Percentiles rank a stretch among this genome's conserved stretches.
phyloP scores from a whole-genome alignment of 495 filamentous ascomycete species.

The Aspergillus asperescens region DNA sequence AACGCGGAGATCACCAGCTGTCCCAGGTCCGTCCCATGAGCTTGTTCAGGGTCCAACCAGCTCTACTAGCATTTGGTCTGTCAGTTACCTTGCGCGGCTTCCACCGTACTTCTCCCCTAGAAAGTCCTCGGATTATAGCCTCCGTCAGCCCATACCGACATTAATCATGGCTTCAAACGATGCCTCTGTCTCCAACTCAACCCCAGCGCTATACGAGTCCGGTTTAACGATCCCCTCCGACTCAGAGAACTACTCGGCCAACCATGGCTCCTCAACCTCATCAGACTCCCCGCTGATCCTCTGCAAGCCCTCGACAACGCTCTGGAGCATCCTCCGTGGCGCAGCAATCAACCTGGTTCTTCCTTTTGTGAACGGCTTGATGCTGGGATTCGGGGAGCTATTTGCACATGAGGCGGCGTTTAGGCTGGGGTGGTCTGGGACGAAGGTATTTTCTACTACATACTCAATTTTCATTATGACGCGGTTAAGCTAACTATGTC shows the following conservation, averaged over 20 bases:
- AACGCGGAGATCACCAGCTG: slow-evolving; percentile 8
- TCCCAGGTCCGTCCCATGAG: slow-evolving; percentile 2
- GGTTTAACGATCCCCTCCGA: slow-evolving; percentile 82
- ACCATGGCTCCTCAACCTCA: slow-evolving; percentile 60
- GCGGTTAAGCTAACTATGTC: background rate
- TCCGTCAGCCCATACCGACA: background rate
- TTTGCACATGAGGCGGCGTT: slow-evolving; percentile 95
- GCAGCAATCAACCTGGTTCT: slow-evolving; percentile 92
- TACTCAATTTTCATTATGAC: background rate
- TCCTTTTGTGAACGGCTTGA: slow-evolving; percentile 95
- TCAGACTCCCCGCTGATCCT: slow-evolving; percentile 75
- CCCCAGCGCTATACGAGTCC: slow-evolving; percentile 66
- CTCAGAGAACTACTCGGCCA: slow-evolving; percentile 81
- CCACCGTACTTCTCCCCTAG: background rate
- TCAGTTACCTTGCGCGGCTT: background rate
- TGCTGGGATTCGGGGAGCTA: slow-evolving; percentile 95
- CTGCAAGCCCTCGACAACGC: slow-evolving; percentile 81
- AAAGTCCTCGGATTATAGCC: background rate
- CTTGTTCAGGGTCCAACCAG: background rate
- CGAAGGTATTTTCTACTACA: slow-evolving; percentile 61
- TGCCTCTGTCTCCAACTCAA: slow-evolving; percentile 32
- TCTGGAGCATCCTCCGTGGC: slow-evolving; percentile 78
- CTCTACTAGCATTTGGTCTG: background rate
- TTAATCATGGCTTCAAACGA: slow-evolving; percentile 44
- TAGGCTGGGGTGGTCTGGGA: slow-evolving; percentile 84